phyloP scores from a whole-genome alignment of 2,329 filamentous ascomycete species.

The Penicillium expansum region DNA sequence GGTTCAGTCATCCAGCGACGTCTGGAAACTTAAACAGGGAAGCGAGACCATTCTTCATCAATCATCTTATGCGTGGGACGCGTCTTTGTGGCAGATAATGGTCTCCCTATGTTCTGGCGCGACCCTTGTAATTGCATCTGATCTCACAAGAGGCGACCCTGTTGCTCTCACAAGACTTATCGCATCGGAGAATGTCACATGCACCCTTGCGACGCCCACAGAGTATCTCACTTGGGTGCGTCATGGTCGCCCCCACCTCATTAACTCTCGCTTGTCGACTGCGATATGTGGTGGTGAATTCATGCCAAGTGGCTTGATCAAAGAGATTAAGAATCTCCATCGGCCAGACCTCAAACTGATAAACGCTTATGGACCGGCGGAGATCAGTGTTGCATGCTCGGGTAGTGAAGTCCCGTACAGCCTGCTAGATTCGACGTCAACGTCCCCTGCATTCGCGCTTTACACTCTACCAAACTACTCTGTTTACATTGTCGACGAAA shows the following conservation, averaged over 20 bases:
- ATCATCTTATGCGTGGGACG: slow-evolving; percentile 25
- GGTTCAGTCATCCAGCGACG: slow-evolving; percentile 7
- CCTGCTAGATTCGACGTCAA: neutral
- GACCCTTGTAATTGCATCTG: slow-evolving; percentile 17
- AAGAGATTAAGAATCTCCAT: slow-evolving; percentile 15
- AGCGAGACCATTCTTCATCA: slow-evolving; percentile 22
- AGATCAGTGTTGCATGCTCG: slow-evolving; percentile 24
- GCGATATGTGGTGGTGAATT: slow-evolving; percentile 27
- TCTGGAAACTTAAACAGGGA: slow-evolving; percentile 8
- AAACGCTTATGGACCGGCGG: slow-evolving; percentile 32
- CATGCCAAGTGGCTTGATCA: slow-evolving; percentile 4
- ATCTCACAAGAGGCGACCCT: slow-evolving; percentile 15
- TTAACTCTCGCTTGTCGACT: slow-evolving; percentile 1
- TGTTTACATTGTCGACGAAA: slow-evolving; percentile 44
- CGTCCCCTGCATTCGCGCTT: slow-evolving; percentile 10
- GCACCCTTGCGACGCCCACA: slow-evolving; percentile 19
- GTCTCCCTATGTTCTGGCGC: slow-evolving; percentile 18
- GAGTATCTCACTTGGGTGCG: slow-evolving; percentile 20
- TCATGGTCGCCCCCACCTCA: slow-evolving; percentile 9
- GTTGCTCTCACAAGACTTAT: slow-evolving; percentile 20
- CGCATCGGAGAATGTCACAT: slow-evolving; percentile 17
- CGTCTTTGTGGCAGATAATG: slow-evolving; percentile 23
- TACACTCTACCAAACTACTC: slow-evolving; percentile 38
- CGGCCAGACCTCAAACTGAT: slow-evolving; percentile 14
- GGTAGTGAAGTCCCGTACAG: slow-evolving; percentile 21